Evolutionary conservation across 768 basidiomycete genomes (phyloP).

Genomic region (Dacryopinax spathularia): DNA sequence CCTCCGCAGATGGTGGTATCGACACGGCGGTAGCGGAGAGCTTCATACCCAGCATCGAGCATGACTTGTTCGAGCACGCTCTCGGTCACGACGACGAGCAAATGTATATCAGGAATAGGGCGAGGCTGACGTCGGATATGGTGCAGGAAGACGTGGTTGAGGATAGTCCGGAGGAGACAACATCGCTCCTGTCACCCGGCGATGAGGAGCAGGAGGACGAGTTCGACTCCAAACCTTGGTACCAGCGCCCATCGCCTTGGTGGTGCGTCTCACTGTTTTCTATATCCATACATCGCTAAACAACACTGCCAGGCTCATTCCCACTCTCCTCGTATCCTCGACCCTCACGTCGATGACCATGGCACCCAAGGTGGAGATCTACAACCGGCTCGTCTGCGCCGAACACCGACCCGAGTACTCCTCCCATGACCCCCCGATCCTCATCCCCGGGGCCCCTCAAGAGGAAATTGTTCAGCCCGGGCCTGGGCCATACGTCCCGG

Average conservation of each 20-base stretch:
- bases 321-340: constrained; percentile 38
- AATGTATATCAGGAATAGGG: not conserved
- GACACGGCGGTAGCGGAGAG: not conserved
- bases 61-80: not conserved
- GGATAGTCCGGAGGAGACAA: not conserved
- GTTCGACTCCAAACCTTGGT: constrained; percentile 39
- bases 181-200: not conserved
- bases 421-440: constrained; percentile 7
- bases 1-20: not conserved
- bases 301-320: constrained; percentile 38
- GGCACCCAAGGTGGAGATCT: constrained; percentile 61
- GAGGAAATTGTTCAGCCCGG: not conserved
- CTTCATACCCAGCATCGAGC: not conserved
- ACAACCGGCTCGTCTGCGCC: constrained; percentile 58
- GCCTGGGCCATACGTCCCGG: not conserved
- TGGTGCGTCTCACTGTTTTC: constrained; percentile 36
- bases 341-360: constrained; percentile 42
- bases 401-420: constrained; percentile 45
- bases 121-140: not conserved
- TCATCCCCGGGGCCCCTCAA: not conserved
- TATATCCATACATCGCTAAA: not conserved
- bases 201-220: not conserved
- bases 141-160: not conserved
- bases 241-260: constrained; percentile 55
- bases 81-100: not conserved